phyloP scores from a whole-genome alignment of 1,139 yeast genomes.

The Scheffersomyces cryptocercus region DNA sequence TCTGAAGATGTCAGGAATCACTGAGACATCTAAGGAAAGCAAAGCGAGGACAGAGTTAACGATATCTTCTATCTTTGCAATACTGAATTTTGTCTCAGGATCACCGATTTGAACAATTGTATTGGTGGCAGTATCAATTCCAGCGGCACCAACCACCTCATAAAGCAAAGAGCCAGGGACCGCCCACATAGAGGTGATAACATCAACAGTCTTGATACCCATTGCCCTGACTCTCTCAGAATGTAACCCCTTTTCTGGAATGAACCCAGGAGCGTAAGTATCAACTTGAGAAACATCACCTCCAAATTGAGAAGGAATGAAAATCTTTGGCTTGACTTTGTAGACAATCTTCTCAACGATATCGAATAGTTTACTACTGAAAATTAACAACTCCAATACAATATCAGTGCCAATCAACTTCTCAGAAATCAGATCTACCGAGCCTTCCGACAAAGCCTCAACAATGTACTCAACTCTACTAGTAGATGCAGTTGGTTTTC shows the following conservation, averaged over 20 bases:
- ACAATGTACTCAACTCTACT: slow-evolving; percentile 42
- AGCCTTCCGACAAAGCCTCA: slow-evolving; percentile 25
- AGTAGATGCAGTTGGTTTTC: slow-evolving; percentile 36
- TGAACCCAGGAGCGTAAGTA: slow-evolving; percentile 32
- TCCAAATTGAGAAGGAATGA: slow-evolving; percentile 67
- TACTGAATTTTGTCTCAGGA: slow-evolving; percentile 31
- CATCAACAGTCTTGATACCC: slow-evolving; percentile 55
- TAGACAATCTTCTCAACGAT: slow-evolving; percentile 34
- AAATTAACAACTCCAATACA: slow-evolving; percentile 44
- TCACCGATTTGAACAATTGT: slow-evolving; percentile 46
- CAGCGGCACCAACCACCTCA: slow-evolving; percentile 36
- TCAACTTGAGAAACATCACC: slow-evolving; percentile 31
- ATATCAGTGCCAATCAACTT: slow-evolving; percentile 52
- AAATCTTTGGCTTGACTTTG: slow-evolving; percentile 49
- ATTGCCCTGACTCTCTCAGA: slow-evolving; percentile 32
- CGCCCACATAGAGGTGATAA: slow-evolving; percentile 47
- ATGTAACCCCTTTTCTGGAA: slow-evolving; percentile 40
- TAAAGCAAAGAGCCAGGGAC: slow-evolving; percentile 38
- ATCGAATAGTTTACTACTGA: slow-evolving; percentile 23
- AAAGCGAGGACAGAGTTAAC: slow-evolving; percentile 43
- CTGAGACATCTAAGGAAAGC: slow-evolving; percentile 32
- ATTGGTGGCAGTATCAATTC: slow-evolving; percentile 35
- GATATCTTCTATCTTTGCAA: slow-evolving; percentile 44
- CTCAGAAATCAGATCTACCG: slow-evolving; percentile 24
- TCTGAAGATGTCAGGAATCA: slow-evolving; percentile 48